Evolutionary conservation across 129 eudicot genomes (phyloP), one percentile per base, ranked within the genome.

Genomic region (Escallonia rubra): DNA sequence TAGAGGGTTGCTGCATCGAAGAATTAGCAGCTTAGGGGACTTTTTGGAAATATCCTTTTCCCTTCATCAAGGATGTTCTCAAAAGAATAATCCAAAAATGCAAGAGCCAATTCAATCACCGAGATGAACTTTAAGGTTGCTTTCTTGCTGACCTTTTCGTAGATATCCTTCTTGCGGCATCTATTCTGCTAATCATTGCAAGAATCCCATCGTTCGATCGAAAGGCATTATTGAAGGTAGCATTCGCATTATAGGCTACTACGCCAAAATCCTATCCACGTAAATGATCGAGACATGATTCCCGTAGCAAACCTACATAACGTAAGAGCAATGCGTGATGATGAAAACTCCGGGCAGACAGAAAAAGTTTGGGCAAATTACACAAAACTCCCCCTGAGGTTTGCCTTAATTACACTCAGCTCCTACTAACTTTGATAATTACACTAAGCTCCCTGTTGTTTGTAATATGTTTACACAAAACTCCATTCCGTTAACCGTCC

Each of bases 101-200:
- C 48, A 57, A 66, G 61, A 10, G 65, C 59, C 41, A 59, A 77
- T 70, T 68, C 68, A 65, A 77, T 77, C 69, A 71, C 38, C 70
- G 45, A 64, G 44, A 56, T 40, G 51, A 59, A 48, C 50, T 77
- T 77, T 64, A 60, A 66, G 65, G 77, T 78, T 53, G 53, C 69
- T 77, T 71, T 75, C 74, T 57, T 59, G 59, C 61, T 72, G 16
- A 53, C 78, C 74, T 53, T 71, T 65, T 16, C 23, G 48, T 67
- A 57, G 66, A 71, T 71, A 53, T 45, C 59, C 61, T 72, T 14
- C 7, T 54, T 6, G 54, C 64, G 66, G 73, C 77, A 77, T 72
- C 66, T 43, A 62, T 71, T 65, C 73, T 66, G 57, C 67, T 59
- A 60, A 64, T 68, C 53, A 15, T 45, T 61, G 65, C 68, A 47